Conservation (phyloP, 2,329 filamentous ascomycete species). For the Scedosporium minutisporum region DNA sequence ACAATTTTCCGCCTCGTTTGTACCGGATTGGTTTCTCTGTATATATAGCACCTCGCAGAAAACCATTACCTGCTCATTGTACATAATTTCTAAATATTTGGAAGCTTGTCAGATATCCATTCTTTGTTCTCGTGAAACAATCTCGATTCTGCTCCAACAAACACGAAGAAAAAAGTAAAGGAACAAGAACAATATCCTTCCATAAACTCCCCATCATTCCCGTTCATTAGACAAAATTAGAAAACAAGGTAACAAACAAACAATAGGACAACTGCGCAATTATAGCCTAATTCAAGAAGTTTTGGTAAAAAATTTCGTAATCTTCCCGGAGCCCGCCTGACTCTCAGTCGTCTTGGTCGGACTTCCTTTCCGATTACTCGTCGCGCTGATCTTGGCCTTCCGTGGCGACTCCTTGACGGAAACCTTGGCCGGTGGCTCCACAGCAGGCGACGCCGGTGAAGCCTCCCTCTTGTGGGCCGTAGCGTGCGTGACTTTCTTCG, state of each 20-base stretch:
- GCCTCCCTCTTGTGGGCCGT: neutral
- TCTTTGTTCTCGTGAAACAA: neutral
- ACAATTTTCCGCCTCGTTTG: neutral
- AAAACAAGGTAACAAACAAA: too few species aligned
- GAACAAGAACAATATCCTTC: neutral
- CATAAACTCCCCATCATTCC: neutral
- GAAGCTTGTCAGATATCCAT: neutral
- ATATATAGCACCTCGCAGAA: constrained; percentile 1
- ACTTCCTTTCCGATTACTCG: neutral
- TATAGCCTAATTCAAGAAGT: neutral
- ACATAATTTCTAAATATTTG: neutral
- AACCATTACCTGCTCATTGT: neutral
- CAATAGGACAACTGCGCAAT: too few species aligned
- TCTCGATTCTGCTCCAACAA: neutral
- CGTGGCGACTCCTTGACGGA: neutral
- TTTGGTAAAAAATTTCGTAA: constrained; percentile 5
- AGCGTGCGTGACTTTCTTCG: neutral
- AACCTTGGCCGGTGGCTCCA: neutral
- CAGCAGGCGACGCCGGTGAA: neutral
- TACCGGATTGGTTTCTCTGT: constrained; percentile 1
- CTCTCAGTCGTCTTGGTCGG: neutral
- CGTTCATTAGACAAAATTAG: too few species aligned
- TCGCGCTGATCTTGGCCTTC: constrained; percentile 2
- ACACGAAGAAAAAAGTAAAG: neutral
- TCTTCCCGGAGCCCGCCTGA: neutral